phyloP scores from a whole-genome alignment of 192 early-diverging fungal species.

The Haplosporangium gracile region DNA sequence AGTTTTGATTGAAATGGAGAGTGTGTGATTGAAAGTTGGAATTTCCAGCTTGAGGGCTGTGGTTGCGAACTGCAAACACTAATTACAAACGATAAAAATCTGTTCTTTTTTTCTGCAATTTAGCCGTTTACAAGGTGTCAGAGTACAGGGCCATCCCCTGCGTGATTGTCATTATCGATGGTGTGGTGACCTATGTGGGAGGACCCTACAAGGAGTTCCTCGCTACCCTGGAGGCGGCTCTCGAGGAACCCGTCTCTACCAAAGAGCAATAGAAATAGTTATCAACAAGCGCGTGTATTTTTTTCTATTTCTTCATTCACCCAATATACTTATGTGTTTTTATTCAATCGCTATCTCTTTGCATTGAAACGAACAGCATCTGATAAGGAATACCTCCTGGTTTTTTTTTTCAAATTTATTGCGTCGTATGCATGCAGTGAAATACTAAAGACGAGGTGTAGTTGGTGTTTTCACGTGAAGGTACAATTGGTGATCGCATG shows the following conservation, averaged over 20 bases:
- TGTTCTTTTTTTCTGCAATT: not conserved
- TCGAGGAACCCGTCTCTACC: conserved; percentile 6
- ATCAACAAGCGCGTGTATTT: not conserved
- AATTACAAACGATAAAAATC: not conserved
- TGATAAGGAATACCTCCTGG: too few relatives aligned
- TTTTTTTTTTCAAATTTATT: too few relatives aligned
- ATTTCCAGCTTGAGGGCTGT: not conserved
- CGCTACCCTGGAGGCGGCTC: conserved; percentile 12
- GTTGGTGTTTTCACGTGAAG: not conserved
- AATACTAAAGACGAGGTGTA: too few relatives aligned
- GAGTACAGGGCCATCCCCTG: conserved; percentile 44
- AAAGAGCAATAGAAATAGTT: conserved; percentile 17
- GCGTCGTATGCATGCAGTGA: too few relatives aligned
- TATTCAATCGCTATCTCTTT: not conserved
- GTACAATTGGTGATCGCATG: not conserved
- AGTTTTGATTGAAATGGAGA: not conserved
- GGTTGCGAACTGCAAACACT: not conserved
- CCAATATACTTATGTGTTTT: not conserved
- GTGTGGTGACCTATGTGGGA: conserved; percentile 32
- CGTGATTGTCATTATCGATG: conserved; percentile 30
- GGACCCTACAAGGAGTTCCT: conserved; percentile 3
- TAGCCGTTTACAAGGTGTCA: conserved; percentile 31
- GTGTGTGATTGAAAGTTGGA: not conserved
- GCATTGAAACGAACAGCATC: not conserved
- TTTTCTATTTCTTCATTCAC: not conserved